Evolutionary conservation across 176 grass and related monocot genomes (phyloP).

Genomic region (Rhynchospora breviuscula): DNA sequence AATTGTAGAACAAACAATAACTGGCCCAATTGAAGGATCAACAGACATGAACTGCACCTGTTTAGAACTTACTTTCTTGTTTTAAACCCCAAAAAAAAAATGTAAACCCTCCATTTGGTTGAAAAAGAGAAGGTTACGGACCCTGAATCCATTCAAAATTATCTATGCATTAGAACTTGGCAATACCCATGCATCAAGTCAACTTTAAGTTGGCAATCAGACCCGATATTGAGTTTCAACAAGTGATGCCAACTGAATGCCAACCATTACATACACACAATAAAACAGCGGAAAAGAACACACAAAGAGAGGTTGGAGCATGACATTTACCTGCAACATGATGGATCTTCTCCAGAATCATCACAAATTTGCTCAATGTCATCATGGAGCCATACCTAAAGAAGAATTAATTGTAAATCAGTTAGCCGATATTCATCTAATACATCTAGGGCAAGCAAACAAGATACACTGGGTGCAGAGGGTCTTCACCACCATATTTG

Average conservation of each 20-base stretch:
- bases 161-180: background rate
- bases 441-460: background rate
- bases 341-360: conserved; percentile 70
- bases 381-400: conserved; percentile 77
- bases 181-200: background rate
- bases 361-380: conserved; percentile 62
- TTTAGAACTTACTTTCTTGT: background rate
- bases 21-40: background rate
- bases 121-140: background rate
- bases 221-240: background rate
- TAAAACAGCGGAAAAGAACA: too few species aligned
- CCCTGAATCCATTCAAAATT: background rate
- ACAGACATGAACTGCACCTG: background rate
- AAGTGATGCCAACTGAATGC: background rate
- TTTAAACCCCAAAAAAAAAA: background rate
- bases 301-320: background rate
- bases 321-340: conserved; percentile 73
- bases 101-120: background rate
- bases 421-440: background rate
- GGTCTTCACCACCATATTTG: background rate
- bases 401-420: background rate
- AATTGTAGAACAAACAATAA: background rate
- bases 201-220: background rate
- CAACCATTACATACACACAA: background rate
- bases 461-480: background rate